phyloP scores from a whole-genome alignment of 306 rosid species.

The Medicago arabica region DNA sequence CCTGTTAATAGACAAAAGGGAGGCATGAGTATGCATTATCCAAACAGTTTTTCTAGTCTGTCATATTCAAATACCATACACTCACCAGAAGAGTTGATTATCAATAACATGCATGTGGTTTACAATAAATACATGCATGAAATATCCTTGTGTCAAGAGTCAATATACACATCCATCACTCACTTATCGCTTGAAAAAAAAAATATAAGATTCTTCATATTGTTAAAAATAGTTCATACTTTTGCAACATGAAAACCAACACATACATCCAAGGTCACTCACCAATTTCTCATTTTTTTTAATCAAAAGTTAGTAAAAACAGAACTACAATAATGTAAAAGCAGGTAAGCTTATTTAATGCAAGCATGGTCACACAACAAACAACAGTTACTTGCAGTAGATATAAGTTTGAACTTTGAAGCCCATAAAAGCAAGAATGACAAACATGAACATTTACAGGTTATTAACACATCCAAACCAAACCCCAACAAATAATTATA shows the following conservation, averaged over 20 bases:
- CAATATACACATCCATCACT: constrained; percentile 24
- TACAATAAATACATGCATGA: background rate
- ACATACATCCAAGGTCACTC: constrained; percentile 29
- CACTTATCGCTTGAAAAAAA: constrained; percentile 15
- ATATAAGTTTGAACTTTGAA: constrained; percentile 32
- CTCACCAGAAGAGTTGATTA: constrained; percentile 11
- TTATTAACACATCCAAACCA: constrained; percentile 36
- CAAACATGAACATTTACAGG: constrained; percentile 31
- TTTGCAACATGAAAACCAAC: constrained; percentile 23
- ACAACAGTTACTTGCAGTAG: constrained; percentile 11
- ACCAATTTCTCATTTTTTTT: constrained; percentile 17
- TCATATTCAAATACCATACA: too few species aligned
- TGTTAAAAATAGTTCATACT: constrained; percentile 15
- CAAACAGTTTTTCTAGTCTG: too few species aligned
- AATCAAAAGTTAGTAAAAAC: constrained; percentile 13
- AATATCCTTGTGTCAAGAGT: constrained; percentile 26
- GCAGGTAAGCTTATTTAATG: background rate
- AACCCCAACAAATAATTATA: constrained; percentile 11
- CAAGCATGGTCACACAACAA: constrained; percentile 11
- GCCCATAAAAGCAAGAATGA: constrained; percentile 26
- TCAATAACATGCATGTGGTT: constrained; percentile 8
- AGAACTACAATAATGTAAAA: constrained; percentile 3
- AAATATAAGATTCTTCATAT: background rate
- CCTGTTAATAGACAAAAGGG: constrained; percentile 63
- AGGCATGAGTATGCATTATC: constrained; percentile 38